Percentiles rank a stretch among this genome's conserved stretches.
Conservation (phyloP, 106 monocot genomes). For the Alisma plantagoaquatica region DNA sequence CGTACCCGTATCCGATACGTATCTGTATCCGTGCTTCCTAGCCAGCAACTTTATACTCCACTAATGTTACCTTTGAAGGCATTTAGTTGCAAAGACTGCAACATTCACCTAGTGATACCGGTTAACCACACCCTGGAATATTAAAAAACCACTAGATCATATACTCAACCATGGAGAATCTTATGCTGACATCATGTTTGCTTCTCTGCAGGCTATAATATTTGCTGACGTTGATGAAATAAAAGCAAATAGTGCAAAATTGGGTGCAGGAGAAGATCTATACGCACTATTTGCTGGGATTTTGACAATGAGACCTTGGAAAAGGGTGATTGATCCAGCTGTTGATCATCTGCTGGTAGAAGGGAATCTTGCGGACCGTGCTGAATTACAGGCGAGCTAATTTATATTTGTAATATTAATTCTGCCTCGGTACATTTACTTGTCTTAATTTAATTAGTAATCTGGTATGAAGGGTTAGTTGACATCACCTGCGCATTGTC, state of each 20-base stretch:
- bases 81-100: no score
- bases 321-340: conserved; percentile 77
- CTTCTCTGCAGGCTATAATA: conserved; percentile 52
- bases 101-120: no score
- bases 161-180: neutral
- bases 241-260: conserved; percentile 78
- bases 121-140: no score
- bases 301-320: conserved; percentile 94
- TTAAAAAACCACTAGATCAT: neutral
- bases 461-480: neutral
- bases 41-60: no score
- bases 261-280: conserved; percentile 95
- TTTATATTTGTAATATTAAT: no score
- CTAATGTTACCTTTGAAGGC: no score
- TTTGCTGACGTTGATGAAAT: conserved; percentile 85
- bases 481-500: neutral
- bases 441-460: neutral
- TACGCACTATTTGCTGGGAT: conserved; percentile 86
- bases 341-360: conserved; percentile 74
- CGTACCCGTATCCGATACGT: no score
- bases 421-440: no score
- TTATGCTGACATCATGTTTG: no score
- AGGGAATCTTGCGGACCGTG: conserved; percentile 47
- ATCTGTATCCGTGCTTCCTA: no score
- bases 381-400: conserved; percentile 79